Percentiles rank a stretch among this genome's conserved stretches.
These are phyloP conservation scores for Yamadazyma aaseri DNA, from an alignment of 1,139 yeast genomes.

Conservation along the genomic window DNA sequence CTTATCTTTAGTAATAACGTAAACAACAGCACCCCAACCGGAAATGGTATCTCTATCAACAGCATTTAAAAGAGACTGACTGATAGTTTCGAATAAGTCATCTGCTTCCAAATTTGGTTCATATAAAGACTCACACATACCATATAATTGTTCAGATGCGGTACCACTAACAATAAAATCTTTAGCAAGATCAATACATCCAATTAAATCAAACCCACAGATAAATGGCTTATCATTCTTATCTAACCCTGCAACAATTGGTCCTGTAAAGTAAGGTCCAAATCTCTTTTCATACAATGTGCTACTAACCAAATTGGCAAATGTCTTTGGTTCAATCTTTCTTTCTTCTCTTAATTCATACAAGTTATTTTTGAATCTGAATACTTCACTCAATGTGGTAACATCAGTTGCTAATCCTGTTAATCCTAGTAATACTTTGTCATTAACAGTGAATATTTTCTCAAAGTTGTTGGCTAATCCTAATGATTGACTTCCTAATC, in stretches of 20 bases:
- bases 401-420: conserved; percentile 97
- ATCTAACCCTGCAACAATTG: conserved; percentile 93
- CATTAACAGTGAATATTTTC: conserved; percentile 80
- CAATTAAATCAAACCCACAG: conserved; percentile 95
- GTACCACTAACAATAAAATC: conserved; percentile 98
- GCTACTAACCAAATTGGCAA: conserved; percentile 89
- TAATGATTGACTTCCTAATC: conserved; percentile 90
- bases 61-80: conserved; percentile 91
- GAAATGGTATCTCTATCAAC: conserved; percentile 96
- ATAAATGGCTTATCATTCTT: conserved; percentile 82
- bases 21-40: conserved; percentile 98
- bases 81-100: conserved; percentile 91
- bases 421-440: conserved; percentile 79
- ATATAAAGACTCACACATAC: conserved; percentile 98
- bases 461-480: conserved; percentile 93
- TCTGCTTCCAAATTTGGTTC: conserved; percentile 94
- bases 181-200: conserved; percentile 92
- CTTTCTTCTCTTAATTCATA: conserved; percentile 93
- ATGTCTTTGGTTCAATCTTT: conserved; percentile 85
- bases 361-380: conserved; percentile 81
- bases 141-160: conserved; percentile 91
- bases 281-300: conserved; percentile 89
- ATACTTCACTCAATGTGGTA: conserved; percentile 74
- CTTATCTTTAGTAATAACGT: conserved; percentile 88
- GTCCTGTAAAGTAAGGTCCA: conserved; percentile 97